phyloP scores from a whole-genome alignment of 2,329 filamentous ascomycete genomes.

The Cytospora paraplurivora region DNA sequence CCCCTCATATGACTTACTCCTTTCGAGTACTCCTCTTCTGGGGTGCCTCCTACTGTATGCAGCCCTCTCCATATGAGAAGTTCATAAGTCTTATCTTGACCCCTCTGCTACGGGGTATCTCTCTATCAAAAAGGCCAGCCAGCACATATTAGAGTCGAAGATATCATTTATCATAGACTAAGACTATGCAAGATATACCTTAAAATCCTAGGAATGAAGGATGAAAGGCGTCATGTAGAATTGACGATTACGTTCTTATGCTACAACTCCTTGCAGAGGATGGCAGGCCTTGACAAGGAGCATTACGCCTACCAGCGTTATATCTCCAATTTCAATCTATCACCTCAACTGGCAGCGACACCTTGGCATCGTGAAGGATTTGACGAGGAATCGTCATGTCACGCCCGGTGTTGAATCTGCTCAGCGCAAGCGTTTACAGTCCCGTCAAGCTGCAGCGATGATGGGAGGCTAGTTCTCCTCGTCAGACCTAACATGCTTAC shows the following conservation, averaged over 20 bases:
- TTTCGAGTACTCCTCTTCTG: no score
- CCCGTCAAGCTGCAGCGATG: background rate
- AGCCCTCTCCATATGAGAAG: no score
- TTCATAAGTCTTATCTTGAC: no score
- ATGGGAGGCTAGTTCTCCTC: background rate
- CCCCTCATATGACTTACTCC: no score
- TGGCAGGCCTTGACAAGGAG: background rate
- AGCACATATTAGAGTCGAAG: background rate
- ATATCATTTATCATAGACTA: background rate
- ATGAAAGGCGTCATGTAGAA: background rate
- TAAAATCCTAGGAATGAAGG: no score
- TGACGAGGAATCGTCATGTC: background rate
- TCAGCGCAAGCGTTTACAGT: background rate
- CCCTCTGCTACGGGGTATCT: no score
- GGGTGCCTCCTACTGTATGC: no score
- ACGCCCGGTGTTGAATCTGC: background rate
- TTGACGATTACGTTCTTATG: background rate
- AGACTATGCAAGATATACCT: no score
- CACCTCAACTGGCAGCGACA: background rate
- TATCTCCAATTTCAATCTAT: background rate
- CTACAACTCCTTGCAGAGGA: background rate
- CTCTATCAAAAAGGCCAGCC: no score
- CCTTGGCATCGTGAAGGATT: background rate
- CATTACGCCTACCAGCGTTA: no score
- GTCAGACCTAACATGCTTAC: background rate